Evolutionary conservation across 1,284 basidiomycete genomes (phyloP), one percentile per base, ranked within the genome.

Genomic region (Cryptococcus amylolentus): DNA sequence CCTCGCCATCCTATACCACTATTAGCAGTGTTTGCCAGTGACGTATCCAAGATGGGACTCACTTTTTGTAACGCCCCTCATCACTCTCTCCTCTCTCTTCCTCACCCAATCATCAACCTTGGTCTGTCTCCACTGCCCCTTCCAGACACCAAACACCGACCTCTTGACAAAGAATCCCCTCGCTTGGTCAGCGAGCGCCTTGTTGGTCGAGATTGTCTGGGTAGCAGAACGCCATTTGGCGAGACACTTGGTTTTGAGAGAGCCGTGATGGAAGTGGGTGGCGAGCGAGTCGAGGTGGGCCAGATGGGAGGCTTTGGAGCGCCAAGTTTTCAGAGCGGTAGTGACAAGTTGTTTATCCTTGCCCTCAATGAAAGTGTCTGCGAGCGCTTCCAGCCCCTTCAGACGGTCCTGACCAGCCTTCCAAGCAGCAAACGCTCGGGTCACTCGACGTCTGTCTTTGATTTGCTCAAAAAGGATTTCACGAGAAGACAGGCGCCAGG

Each of bases 131-230:
- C 61, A 42, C 10, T 58, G 57, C 1, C 26, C 28, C 23, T 59
- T 60, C 75, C 72, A 75, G 10, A 54, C 62, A 49, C 54, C 56
- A 49, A 70, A 64, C 18, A 62, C 63, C 27, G 54, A 55, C 6
- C 69, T 63, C 20, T 65, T 58, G 1, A 61, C 44, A 54, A 75
- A 75, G 68, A 72, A 76, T 1, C 62, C 69, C 7, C 60, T 55
- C 13, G 71, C 71, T 48, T 70, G 72, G 49, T 68, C 65, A 2
- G 74, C 74, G 0, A 58, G 61, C 5, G 52, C 48, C 2, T 35
- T 28, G 20, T 75, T 63, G 14, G 44, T 56, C 20, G 49, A 31
- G n/a, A 64, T 53, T 42, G 55, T 63, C 6, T 39, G 48, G 6
- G 54, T 28, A 1, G 68, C 64, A 5, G 39, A 20, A 0, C 50